Evolutionary conservation across 2,329 filamentous ascomycete genomes (phyloP).

Genomic region (Aureobasidium melanogenum): DNA sequence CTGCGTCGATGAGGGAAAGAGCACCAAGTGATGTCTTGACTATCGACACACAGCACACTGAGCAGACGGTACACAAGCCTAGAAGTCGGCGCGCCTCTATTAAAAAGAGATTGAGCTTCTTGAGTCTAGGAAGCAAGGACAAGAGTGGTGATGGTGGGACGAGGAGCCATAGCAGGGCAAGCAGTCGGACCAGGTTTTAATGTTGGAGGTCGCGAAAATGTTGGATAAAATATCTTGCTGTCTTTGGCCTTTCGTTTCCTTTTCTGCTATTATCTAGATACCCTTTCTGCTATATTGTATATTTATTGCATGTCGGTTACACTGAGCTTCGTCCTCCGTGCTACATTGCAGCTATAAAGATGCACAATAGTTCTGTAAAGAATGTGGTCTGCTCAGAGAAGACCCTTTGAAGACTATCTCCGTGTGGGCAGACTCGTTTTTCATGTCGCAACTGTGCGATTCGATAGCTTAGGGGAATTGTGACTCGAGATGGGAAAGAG

Average conservation of each 20-base stretch:
- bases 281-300: background rate
- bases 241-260: background rate
- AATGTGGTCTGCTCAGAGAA: too few relatives aligned
- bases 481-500: too few relatives aligned
- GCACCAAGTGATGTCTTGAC: background rate
- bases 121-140: conserved; percentile 8
- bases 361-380: too few relatives aligned
- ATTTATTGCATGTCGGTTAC: too few relatives aligned
- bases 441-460: too few relatives aligned
- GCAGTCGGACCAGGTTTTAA: background rate
- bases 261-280: background rate
- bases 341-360: too few relatives aligned
- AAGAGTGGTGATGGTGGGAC: background rate
- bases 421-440: too few relatives aligned
- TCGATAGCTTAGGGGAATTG: too few relatives aligned
- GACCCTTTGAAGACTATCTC: too few relatives aligned
- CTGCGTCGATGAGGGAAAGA: background rate
- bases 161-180: background rate
- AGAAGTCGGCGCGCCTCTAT: background rate
- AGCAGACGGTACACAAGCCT: background rate
- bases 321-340: too few relatives aligned
- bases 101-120: conserved; percentile 13
- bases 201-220: background rate
- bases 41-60: background rate
- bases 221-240: background rate